Evolutionary conservation across 2,329 filamentous ascomycete species (phyloP).

Genomic region (Aspergillaceae sp.): DNA sequence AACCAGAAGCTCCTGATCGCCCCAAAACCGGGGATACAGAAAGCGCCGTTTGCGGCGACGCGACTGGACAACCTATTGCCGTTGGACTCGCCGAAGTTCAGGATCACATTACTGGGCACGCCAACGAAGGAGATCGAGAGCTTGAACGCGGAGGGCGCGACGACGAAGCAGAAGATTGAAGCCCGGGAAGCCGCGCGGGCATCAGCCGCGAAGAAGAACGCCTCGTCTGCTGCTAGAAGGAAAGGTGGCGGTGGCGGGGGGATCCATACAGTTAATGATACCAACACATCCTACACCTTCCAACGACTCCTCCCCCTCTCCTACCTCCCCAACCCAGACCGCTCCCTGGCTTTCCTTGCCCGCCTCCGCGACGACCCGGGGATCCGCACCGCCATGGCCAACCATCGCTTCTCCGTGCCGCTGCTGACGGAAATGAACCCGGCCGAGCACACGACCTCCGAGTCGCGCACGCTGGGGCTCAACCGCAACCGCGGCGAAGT

Average conservation of each 20-base stretch:
- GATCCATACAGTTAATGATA: constrained; percentile 21
- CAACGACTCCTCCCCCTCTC: constrained; percentile 63
- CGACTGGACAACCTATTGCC: constrained; percentile 26
- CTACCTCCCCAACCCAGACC: constrained; percentile 67
- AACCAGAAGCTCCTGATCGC: constrained; percentile 40
- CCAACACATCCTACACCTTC: constrained; percentile 72
- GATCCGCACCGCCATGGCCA: constrained; percentile 72
- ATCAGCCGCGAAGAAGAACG: constrained; percentile 4
- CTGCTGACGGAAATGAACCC: constrained; percentile 96
- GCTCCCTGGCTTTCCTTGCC: constrained; percentile 62
- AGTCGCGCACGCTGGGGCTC: constrained; percentile 72
- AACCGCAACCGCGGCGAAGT: constrained; percentile 84
- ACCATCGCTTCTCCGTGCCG: constrained; percentile 75
- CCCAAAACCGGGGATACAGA: constrained; percentile 41
- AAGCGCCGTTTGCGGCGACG: constrained; percentile 35
- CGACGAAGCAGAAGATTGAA: constrained; percentile 19
- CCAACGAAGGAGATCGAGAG: constrained; percentile 34
- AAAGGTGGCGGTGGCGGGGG: constrained; percentile 12
- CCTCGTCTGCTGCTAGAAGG: constrained; percentile 8
- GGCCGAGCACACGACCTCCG: constrained; percentile 67
- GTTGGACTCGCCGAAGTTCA: constrained; percentile 30
- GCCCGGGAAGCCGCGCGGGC: constrained; percentile 21
- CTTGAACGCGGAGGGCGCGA: constrained; percentile 30
- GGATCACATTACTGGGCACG: constrained; percentile 41
- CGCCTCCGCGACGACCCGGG: constrained; percentile 74